Conservation (phyloP, 106 monocot species). For the Dioscorea zingiberensis region DNA sequence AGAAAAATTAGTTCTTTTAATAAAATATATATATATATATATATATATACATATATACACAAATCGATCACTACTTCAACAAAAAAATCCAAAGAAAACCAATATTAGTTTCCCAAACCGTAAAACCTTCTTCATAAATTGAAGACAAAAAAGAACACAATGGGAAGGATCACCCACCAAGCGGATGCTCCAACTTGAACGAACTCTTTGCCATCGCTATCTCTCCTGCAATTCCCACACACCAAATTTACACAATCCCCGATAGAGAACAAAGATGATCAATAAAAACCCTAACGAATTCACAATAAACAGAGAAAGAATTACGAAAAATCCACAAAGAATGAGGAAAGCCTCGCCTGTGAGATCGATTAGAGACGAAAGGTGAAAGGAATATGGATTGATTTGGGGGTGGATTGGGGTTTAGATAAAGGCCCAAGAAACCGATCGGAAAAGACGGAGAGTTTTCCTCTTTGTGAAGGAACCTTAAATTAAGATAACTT, state of each 20-base stretch:
- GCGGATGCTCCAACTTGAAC: constrained; percentile 60
- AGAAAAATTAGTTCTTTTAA: too few species aligned
- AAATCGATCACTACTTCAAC: too few species aligned
- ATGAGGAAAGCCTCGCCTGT: not conserved
- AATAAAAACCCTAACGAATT: not conserved
- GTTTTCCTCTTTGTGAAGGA: too few species aligned
- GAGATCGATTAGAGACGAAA: not conserved
- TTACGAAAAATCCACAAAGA: not conserved
- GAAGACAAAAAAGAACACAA: too few species aligned
- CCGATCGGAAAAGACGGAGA: too few species aligned
- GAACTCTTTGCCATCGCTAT: constrained; percentile 49
- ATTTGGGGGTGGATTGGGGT: too few species aligned
- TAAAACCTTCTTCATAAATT: not conserved
- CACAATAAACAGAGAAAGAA: not conserved
- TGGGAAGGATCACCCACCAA: constrained; percentile 25
- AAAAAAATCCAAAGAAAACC: too few species aligned
- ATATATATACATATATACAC: too few species aligned
- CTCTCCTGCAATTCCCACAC: not conserved
- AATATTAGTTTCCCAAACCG: not conserved
- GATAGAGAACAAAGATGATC: not conserved
- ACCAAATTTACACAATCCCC: not conserved
- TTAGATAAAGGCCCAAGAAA: too few species aligned
- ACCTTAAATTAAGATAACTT: too few species aligned
- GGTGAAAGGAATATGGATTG: not conserved
- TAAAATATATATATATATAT: too few species aligned